Base-by-base conservation (phyloP, 768 basidiomycete genomes). In the Kondoa malvinella region DNA sequence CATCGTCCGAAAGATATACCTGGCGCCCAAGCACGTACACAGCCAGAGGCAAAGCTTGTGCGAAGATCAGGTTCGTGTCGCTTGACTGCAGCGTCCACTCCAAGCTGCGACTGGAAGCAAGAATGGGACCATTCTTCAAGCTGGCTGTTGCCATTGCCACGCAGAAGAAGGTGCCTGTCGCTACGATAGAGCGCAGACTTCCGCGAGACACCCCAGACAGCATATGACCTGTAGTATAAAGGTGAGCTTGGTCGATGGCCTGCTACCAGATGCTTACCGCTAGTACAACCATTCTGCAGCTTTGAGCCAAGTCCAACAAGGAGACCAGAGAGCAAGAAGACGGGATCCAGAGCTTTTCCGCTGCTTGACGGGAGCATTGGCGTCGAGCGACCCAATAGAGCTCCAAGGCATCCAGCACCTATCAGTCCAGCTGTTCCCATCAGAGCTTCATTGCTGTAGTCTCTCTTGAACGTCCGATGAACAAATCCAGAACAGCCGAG, bases 401-500 rank as follows among this genome's bases (percentile, higher is more conserved):
- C 58, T 4, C 25, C n/a, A 4, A 60, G 25, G 8, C 8, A 4
- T 14, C 58, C 58, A 60, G 58, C 58, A 8, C 8, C n/a, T 12
- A 60, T 31, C 14, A 60, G 25, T 4, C 58, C 58, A 25, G 27
- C 8, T 31, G 58, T 31, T 4, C 58, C 58, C 4, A 29, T 25
- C 58, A 60, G 25, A 29, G 58, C 58, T 31, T 60, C 58, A 4
- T 60, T 60, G 27, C n/a, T 25, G n/a, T n/a, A n/a, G n/a, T n/a
- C n/a, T n/a, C n/a, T n/a, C n/a, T 25, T 31, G 58, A 31, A 31
- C 25, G 58, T 8, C 8, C 58, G 58, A 60, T 60, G 58, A 4
- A 60, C 27, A 8, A 60, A 31, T 25, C 58, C 58, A 60, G 58
- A 60, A 29, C 58, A 60, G 15, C 58, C 58, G 8, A 60, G 25